These are phyloP conservation scores for Macrocybe gigantea DNA, from an alignment of 768 basidiomycete species.

Conservation along the genomic window DNA sequence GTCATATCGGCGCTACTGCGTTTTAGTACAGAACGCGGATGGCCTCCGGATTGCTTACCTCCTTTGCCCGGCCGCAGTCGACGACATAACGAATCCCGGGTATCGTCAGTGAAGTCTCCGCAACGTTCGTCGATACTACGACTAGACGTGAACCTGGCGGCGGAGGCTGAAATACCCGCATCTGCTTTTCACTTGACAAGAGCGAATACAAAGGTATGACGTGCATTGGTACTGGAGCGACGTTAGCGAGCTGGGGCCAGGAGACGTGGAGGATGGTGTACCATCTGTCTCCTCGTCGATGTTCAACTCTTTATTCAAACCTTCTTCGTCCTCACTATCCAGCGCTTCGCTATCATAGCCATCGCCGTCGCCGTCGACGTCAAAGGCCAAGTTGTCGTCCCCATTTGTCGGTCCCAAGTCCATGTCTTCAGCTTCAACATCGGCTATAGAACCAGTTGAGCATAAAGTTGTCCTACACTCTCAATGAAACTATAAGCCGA, in stretches of 20 bases:
- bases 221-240: slow-evolving; percentile 77
- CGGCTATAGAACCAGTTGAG: slow-evolving; percentile 34
- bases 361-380: slow-evolving; percentile 56
- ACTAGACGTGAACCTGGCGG: slow-evolving; percentile 81
- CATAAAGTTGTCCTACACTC: slow-evolving; percentile 3
- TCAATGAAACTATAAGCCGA: slow-evolving; percentile 12
- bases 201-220: slow-evolving; percentile 92
- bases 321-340: slow-evolving; percentile 67
- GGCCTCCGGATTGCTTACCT: slow-evolving; percentile 39
- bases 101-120: slow-evolving; percentile 95
- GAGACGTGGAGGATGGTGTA: slow-evolving; percentile 21
- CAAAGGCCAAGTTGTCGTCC: slow-evolving; percentile 46
- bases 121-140: slow-evolving; percentile 93
- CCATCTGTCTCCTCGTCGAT: slow-evolving; percentile 68
- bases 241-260: not conserved
- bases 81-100: slow-evolving; percentile 98
- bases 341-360: slow-evolving; percentile 71
- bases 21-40: not conserved
- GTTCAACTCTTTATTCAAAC: slow-evolving; percentile 48
- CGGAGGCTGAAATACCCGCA: slow-evolving; percentile 85
- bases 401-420: slow-evolving; percentile 53
- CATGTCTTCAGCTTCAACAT: slow-evolving; percentile 77
- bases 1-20: slow-evolving; percentile 74
- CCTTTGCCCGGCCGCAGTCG: slow-evolving; percentile 92
- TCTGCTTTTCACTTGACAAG: slow-evolving; percentile 88